phyloP scores from a whole-genome alignment of 1,284 basidiomycete genomes.

The Paramarasmius palmivorus region DNA sequence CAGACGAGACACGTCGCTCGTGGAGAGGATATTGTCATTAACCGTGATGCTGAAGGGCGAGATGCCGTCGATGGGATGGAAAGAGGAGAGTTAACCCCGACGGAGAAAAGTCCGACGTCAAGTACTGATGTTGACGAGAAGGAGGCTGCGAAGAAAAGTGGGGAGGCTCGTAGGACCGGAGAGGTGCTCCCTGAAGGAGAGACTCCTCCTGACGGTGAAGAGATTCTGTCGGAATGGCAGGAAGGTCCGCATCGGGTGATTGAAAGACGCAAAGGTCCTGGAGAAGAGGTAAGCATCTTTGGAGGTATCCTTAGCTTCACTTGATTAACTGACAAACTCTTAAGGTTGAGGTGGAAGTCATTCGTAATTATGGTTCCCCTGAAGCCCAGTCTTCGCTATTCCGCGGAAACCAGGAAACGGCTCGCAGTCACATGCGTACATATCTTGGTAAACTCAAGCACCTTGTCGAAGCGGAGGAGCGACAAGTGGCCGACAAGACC shows the following conservation, averaged over 20 bases:
- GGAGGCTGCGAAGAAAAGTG: constrained; percentile 7
- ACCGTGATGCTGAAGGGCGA: constrained; percentile 54
- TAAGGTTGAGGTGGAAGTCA: constrained; percentile 65
- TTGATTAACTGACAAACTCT: constrained; percentile 1
- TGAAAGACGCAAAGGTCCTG: constrained; percentile 56
- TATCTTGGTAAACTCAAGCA: constrained; percentile 18
- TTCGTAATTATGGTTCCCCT: constrained; percentile 38
- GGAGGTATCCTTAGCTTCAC: constrained; percentile 3
- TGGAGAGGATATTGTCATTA: constrained; percentile 78
- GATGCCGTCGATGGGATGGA: constrained; percentile 37
- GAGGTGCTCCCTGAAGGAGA: constrained; percentile 6
- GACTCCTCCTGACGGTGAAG: constrained; percentile 38
- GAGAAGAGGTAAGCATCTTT: constrained; percentile 57
- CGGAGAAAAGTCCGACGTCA: constrained; percentile 29
- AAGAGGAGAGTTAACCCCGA: constrained; percentile 40
- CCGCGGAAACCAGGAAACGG: constrained; percentile 18
- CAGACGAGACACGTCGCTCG: constrained; percentile 71
- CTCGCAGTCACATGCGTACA: constrained; percentile 19
- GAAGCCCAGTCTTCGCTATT: constrained; percentile 14
- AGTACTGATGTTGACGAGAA: constrained; percentile 13
- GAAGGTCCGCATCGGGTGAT: constrained; percentile 72
- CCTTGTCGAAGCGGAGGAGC: constrained; percentile 21
- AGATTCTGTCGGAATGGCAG: constrained; percentile 55
- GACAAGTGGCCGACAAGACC: constrained; percentile 7
- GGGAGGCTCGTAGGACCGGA: too few species aligned